Conservation (phyloP, 192 early-diverging fungal genomes). For the Coemansia sp. region DNA sequence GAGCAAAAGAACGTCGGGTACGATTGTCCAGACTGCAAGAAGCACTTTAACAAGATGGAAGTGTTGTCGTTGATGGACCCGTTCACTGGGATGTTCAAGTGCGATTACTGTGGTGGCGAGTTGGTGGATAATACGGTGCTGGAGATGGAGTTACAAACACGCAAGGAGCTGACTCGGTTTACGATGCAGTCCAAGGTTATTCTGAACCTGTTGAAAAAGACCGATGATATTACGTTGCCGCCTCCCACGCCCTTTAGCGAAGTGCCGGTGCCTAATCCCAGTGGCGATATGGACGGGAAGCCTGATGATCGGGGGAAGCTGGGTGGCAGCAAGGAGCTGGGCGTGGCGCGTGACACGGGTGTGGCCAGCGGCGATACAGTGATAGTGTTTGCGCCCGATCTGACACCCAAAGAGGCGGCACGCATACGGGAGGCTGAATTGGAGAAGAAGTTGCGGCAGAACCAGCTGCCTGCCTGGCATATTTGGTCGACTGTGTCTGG, state of each 20-base stretch:
- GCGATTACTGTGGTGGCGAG: constrained; percentile 62
- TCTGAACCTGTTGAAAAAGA: constrained; percentile 70
- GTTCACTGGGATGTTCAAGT: constrained; percentile 55
- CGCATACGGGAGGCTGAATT: constrained; percentile 65
- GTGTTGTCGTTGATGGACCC: constrained; percentile 57
- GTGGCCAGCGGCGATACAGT: constrained; percentile 65
- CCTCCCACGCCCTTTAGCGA: constrained; percentile 56
- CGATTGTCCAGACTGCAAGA: constrained; percentile 63
- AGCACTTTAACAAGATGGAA: constrained; percentile 64
- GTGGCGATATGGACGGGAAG: constrained; percentile 38
- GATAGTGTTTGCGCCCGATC: constrained; percentile 72
- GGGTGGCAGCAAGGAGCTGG: constrained; percentile 61
- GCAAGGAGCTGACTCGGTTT: constrained; percentile 61
- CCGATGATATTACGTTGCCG: constrained; percentile 68
- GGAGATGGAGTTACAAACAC: constrained; percentile 59
- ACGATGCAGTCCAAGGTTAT: constrained; percentile 74
- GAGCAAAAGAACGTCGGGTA: constrained; percentile 75
- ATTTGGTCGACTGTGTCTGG: constrained; percentile 73
- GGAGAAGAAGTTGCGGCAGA: constrained; percentile 70
- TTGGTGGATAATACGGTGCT: constrained; percentile 66
- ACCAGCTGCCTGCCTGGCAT: constrained; percentile 80
- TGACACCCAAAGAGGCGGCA: constrained; percentile 62
- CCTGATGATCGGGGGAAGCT: constrained; percentile 39
- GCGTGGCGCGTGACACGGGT: constrained; percentile 67
- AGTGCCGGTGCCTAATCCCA: constrained; percentile 47